Evolutionary conservation across 2,329 filamentous ascomycete genomes (phyloP).

Genomic region (Scleromitrula shiraiana): DNA sequence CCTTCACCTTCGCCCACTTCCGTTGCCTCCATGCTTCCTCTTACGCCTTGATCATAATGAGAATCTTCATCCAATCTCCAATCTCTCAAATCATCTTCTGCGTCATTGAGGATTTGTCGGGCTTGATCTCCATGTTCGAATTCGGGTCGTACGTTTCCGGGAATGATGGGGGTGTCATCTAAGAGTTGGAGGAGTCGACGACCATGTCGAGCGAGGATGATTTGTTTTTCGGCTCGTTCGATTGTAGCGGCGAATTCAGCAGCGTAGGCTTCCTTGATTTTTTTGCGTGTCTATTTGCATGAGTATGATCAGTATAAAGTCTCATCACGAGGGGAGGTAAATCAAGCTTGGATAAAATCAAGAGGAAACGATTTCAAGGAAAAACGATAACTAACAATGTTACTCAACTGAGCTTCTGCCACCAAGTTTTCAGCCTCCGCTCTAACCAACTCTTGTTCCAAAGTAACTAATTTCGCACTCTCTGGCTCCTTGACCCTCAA

Average conservation of each 20-base stretch:
- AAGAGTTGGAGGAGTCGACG: constrained; percentile 76
- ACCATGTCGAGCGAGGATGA: constrained; percentile 85
- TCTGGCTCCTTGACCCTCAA: constrained; percentile 88
- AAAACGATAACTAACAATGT: constrained; percentile 59
- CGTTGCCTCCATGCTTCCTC: not conserved
- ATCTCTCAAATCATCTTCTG: constrained; percentile 75
- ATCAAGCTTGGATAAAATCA: no score
- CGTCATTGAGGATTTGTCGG: constrained; percentile 82
- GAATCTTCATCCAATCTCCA: constrained; percentile 47
- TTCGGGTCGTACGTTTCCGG: constrained; percentile 65
- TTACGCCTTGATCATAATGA: no score
- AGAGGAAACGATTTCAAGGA: no score
- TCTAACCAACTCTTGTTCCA: constrained; percentile 94
- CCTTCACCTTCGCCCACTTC: not conserved
- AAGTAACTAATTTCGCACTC: constrained; percentile 68
- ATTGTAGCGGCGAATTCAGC: constrained; percentile 84
- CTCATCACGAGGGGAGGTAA: no score
- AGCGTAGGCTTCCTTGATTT: constrained; percentile 91
- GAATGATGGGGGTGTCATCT: constrained; percentile 83
- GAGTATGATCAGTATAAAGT: no score
- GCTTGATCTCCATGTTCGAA: constrained; percentile 63
- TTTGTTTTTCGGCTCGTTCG: constrained; percentile 94
- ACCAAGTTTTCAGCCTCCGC: constrained; percentile 95
- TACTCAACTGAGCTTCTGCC: constrained; percentile 91
- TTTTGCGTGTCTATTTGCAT: constrained; percentile 87